Base-by-base conservation (phyloP, 1,284 basidiomycete species). In the Tilletia horrida region DNA sequence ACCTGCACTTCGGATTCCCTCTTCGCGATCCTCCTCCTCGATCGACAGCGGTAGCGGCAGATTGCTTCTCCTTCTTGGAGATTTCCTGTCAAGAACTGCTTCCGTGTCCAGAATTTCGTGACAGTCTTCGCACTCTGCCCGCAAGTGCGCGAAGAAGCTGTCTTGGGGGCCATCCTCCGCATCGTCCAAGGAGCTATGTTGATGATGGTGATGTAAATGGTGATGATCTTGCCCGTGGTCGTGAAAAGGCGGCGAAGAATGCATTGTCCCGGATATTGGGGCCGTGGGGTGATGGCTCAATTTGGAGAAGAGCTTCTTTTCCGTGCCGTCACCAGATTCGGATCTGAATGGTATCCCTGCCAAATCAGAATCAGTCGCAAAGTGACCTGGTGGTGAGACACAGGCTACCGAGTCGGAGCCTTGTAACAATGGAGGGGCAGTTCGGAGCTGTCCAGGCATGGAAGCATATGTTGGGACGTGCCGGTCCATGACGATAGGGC, bases 141-240 rank as follows among this genome's bases (percentile, higher is more conserved):
- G 71, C 31, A 78, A 71, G 63, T 78, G 77, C 2, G 69, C 68
- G 6, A 71, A 71, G 52, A 78, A 78, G 66, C 69, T 76, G 59
- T 78, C 76, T 50, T 74, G 73, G 62, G 66, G 25, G 13, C 55
- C 29, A 16, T 3, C 29, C 2, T 29, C 14, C 8, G 25, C 52
- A 8, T 59, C 55, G 55, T 59, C 55, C 29, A 4, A 1, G 31
- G 55, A 25, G 25, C 55, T 18, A 59, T 59, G 55, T n/a, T 59
- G 55, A 3, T 40, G 8, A 29, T 40, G 31, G 8, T 40, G 55
- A 59, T 59, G 55, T 21, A 14, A 8, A 25, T 55, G 50, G 3
- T 23, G n/a, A 21, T 55, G 9, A 27, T 23, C 25, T 14, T 14
- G 50, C 29, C 18, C 16, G 27, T 31, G 14, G 11, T 40, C 8